These are phyloP conservation scores for Trichoderma sp. DNA, from an alignment of 2,329 filamentous ascomycete species.

Conservation along the genomic window DNA sequence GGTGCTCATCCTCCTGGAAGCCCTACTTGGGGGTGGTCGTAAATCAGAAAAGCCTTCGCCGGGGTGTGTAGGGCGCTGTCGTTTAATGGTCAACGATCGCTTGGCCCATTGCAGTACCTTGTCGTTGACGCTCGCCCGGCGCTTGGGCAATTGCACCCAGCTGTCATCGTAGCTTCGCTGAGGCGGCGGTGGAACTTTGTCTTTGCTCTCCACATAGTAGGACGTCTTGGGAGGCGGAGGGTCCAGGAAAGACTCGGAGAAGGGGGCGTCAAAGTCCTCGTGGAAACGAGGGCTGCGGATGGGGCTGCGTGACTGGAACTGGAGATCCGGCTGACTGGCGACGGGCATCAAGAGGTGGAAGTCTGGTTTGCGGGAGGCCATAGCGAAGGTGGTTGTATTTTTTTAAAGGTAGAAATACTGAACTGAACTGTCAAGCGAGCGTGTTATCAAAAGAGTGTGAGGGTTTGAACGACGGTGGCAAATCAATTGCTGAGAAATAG, in stretches of 20 bases:
- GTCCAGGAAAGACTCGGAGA: conserved; percentile 43
- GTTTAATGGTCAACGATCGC: conserved; percentile 39
- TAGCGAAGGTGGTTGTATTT: conserved; percentile 26
- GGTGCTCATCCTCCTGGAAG: conserved; percentile 9
- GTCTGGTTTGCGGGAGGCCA: conserved; percentile 38
- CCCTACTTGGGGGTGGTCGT: conserved; percentile 16
- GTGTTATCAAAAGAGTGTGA: conserved; percentile 15
- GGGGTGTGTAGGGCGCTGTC: conserved; percentile 34
- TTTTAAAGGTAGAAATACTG: not conserved
- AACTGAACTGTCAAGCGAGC: conserved; percentile 4
- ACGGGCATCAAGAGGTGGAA: conserved; percentile 37
- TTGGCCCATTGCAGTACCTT: conserved; percentile 43
- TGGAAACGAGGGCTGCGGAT: conserved; percentile 43
- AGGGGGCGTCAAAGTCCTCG: conserved; percentile 47
- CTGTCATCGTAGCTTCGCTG: conserved; percentile 33
- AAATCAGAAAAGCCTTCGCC: conserved; percentile 33
- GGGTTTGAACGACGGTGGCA: not conserved
- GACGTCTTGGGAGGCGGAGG: conserved; percentile 39
- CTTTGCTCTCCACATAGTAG: conserved; percentile 36
- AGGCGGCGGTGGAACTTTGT: conserved; percentile 33
- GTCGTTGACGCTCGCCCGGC: conserved; percentile 40
- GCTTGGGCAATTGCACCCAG: conserved; percentile 36
- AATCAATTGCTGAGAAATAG: conserved; percentile 1
- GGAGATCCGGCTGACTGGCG: conserved; percentile 30
- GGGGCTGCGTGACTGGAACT: conserved; percentile 26